Percentiles rank a stretch among this genome's conserved stretches.
Conservation (phyloP, 2,329 filamentous ascomycete genomes). For the Thermoascus crustaceus region DNA sequence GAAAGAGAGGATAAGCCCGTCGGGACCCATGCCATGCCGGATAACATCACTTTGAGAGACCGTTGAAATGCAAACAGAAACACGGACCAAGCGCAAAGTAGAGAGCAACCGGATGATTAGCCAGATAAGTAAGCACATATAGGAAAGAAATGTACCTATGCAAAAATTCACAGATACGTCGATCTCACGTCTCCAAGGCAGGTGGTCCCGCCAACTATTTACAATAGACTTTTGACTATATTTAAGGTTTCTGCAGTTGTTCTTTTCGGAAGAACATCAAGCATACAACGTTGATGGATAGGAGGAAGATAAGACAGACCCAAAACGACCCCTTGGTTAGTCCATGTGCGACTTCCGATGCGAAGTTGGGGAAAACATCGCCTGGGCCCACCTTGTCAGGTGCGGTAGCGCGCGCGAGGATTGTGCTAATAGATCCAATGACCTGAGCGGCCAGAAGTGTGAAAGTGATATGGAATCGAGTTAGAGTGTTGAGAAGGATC, state of each 20-base stretch:
- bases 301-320: constrained; percentile 40
- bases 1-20: no score
- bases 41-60: no score
- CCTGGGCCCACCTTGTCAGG: constrained; percentile 51
- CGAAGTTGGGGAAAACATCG: constrained; percentile 50
- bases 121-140: no score
- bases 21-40: no score
- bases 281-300: constrained; percentile 48
- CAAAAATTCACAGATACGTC: no score
- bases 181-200: no score
- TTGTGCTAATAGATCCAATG: constrained; percentile 50
- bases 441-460: constrained; percentile 41
- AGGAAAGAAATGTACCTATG: no score
- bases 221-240: not conserved
- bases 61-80: no score
- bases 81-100: no score
- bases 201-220: no score
- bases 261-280: constrained; percentile 39
- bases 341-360: constrained; percentile 8
- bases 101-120: no score
- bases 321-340: constrained; percentile 14
- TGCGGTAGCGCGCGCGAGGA: constrained; percentile 48
- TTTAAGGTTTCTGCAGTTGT: constrained; percentile 17
- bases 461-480: constrained; percentile 47
- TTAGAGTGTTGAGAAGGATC: constrained; percentile 54